These are phyloP conservation scores for Torulaspora indica DNA, from an alignment of 805 yeast species.

Conservation along the genomic window DNA sequence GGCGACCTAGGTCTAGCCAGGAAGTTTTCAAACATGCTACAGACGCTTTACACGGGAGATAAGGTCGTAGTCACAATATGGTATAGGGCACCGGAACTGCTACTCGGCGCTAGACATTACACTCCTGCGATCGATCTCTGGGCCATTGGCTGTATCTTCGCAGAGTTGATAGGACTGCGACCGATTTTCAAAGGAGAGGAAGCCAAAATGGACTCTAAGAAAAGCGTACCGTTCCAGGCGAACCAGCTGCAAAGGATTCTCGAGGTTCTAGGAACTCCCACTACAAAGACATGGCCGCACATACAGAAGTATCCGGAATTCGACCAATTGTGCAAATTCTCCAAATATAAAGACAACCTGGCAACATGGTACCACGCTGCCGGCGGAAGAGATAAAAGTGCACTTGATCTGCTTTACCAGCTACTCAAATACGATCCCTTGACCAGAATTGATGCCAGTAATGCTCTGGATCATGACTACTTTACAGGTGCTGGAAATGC, in stretches of 20 bases:
- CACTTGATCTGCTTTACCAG: conserved; percentile 58
- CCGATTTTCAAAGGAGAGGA: conserved; percentile 98
- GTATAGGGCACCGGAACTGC: conserved; percentile 91
- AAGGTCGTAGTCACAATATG: conserved; percentile 95
- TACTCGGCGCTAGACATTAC: conserved; percentile 88
- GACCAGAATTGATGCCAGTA: conserved; percentile 68
- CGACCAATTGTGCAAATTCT: conserved; percentile 56
- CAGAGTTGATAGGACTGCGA: conserved; percentile 79
- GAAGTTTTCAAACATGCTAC: conserved; percentile 79
- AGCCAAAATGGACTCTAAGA: conserved; percentile 89
- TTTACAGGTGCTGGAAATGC: conserved; percentile 59
- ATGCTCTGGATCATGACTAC: conserved; percentile 71
- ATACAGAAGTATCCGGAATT: conserved; percentile 81
- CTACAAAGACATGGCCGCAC: conserved; percentile 70
- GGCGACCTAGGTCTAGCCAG: conserved; percentile 94
- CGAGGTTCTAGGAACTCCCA: conserved; percentile 92
- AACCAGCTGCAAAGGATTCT: conserved; percentile 87
- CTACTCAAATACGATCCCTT: conserved; percentile 82
- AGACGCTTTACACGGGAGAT: conserved; percentile 83
- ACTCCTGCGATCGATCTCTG: conserved; percentile 90
- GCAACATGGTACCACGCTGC: conserved; percentile 82
- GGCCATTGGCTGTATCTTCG: conserved; percentile 95
- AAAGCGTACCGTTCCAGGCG: conserved; percentile 88
- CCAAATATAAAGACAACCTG: conserved; percentile 51
- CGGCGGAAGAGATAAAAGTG: conserved; percentile 67